These are phyloP conservation scores for Catunica adiposa DNA, from an alignment of 2,329 filamentous ascomycete species.

Conservation along the genomic window DNA sequence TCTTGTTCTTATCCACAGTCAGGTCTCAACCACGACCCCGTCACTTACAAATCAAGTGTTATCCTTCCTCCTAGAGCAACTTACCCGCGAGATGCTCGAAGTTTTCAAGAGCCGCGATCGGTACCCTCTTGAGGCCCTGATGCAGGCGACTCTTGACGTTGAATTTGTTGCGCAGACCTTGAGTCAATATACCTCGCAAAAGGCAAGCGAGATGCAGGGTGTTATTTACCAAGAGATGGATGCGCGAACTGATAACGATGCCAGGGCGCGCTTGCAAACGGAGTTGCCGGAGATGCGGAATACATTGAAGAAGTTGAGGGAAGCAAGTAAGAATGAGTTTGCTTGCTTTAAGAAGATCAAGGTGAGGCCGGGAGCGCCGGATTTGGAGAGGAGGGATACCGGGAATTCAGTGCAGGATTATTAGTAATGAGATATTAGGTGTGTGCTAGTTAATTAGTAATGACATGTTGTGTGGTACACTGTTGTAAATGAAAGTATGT, in stretches of 20 bases:
- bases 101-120: constrained; percentile 52
- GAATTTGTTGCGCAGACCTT: constrained; percentile 94
- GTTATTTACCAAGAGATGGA: constrained; percentile 89
- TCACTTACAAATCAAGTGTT: constrained; percentile 67
- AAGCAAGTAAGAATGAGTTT: constrained; percentile 72
- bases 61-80: constrained; percentile 70
- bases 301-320: constrained; percentile 67
- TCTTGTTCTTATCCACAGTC: constrained; percentile 81
- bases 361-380: constrained; percentile 18
- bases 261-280: constrained; percentile 60
- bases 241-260: constrained; percentile 72
- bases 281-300: constrained; percentile 82
- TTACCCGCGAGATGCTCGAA: constrained; percentile 62
- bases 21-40: constrained; percentile 64
- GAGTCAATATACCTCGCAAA: constrained; percentile 72
- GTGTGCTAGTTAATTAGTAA: not conserved
- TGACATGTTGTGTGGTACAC: not conserved
- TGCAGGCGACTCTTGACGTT: constrained; percentile 94
- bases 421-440: not conserved
- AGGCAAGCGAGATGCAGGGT: constrained; percentile 64
- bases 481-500: not conserved
- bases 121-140: constrained; percentile 67
- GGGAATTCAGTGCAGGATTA: constrained; percentile 3
- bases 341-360: constrained; percentile 61
- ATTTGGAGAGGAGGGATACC: constrained; percentile 13